A percentile compares a stretch with the other conserved stretches of the same genome.
These are phyloP conservation scores for Phytophthora pseudosyringae DNA, from an alignment of 352 stramenopile genomes.

Conservation along the genomic window DNA sequence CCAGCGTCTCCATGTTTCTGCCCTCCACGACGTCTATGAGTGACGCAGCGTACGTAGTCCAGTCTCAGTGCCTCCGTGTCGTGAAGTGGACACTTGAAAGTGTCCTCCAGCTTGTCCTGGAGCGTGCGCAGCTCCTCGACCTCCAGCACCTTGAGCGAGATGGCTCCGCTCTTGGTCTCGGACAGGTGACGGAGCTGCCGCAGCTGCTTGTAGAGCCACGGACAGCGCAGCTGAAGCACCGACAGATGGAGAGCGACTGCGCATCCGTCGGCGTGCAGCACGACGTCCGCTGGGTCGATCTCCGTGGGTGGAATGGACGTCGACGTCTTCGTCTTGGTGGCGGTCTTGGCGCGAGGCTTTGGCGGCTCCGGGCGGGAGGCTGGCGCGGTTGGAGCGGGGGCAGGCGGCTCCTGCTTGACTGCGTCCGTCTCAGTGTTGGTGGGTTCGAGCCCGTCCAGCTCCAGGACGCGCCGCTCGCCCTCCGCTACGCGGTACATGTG, in stretches of 20 bases:
- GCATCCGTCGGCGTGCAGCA: constrained; percentile 60
- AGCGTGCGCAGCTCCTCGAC: constrained; percentile 17
- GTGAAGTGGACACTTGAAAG: constrained; percentile 23
- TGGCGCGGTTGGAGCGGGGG: background rate
- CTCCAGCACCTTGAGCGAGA: constrained; percentile 23
- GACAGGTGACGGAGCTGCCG: constrained; percentile 21
- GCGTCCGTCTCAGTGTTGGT: background rate
- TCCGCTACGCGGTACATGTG: constrained; percentile 32
- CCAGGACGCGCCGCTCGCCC: constrained; percentile 21
- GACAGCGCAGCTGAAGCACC: constrained; percentile 44
- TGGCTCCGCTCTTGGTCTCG: background rate
- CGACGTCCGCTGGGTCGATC: constrained; percentile 40
- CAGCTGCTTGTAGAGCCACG: constrained; percentile 48
- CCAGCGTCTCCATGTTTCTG: background rate
- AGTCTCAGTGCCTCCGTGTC: constrained; percentile 12
- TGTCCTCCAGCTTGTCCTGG: background rate
- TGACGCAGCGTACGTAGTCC: constrained; percentile 27
- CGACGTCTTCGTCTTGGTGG: background rate
- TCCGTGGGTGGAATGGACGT: constrained; percentile 20
- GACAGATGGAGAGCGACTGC: constrained; percentile 50
- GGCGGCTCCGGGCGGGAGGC: background rate
- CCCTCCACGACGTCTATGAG: constrained; percentile 6
- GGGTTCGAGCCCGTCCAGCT: constrained; percentile 10
- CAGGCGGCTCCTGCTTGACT: background rate
- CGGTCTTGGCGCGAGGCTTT: background rate